phyloP scores from a whole-genome alignment of 495 filamentous ascomycete species.

The Penicillium lagena region DNA sequence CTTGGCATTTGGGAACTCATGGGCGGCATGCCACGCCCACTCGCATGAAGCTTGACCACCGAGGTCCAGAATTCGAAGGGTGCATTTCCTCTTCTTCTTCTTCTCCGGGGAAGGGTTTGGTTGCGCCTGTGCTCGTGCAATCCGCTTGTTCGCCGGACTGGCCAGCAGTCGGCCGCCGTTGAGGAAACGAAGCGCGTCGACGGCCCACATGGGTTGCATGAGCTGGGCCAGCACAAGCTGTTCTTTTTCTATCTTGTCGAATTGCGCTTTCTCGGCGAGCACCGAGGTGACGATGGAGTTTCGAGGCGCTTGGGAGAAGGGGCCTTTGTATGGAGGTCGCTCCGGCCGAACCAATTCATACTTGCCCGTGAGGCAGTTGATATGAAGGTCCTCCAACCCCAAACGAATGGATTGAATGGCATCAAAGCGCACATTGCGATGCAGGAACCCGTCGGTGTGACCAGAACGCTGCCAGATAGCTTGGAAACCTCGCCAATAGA shows the following conservation, averaged over 20 bases:
- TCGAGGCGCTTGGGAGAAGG: constrained; percentile 46
- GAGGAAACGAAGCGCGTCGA: constrained; percentile 68
- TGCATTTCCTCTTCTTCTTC: neutral
- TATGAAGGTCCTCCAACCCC: constrained; percentile 54
- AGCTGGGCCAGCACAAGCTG: constrained; percentile 73
- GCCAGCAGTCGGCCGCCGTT: constrained; percentile 77
- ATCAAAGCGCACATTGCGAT: constrained; percentile 79
- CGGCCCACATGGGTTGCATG: constrained; percentile 67
- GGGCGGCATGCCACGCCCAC: constrained; percentile 92
- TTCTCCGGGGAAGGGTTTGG: neutral
- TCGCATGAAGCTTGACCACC: constrained; percentile 79
- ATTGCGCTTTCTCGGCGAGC: constrained; percentile 41
- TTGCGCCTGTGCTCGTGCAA: constrained; percentile 17
- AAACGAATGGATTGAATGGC: constrained; percentile 79
- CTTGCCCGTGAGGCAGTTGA: constrained; percentile 69
- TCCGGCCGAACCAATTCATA: constrained; percentile 53
- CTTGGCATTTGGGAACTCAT: constrained; percentile 74
- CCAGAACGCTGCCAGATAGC: constrained; percentile 53
- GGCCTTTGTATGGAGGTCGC: constrained; percentile 42
- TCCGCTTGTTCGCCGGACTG: constrained; percentile 60
- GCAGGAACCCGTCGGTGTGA: constrained; percentile 69
- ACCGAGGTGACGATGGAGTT: constrained; percentile 38
- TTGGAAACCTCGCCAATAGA: constrained; percentile 90
- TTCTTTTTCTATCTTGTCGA: constrained; percentile 63
- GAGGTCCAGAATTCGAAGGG: constrained; percentile 73